Percentiles rank a stretch among this genome's conserved stretches.
phyloP scores from a whole-genome alignment of 208 protist species.

The Trichomonas tenax region DNA sequence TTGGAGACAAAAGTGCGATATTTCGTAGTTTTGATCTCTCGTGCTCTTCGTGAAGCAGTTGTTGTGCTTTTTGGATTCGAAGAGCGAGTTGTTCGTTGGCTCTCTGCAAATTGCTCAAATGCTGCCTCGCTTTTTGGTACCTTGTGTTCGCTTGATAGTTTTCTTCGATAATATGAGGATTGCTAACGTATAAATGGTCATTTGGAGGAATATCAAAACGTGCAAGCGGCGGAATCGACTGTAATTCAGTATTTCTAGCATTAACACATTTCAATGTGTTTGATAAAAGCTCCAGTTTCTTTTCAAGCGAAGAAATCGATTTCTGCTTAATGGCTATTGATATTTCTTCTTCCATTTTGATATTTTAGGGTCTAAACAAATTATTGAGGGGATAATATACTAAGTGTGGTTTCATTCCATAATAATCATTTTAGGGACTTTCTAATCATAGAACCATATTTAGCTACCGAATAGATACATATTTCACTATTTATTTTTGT shows the following conservation, averaged over 20 bases:
- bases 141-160: not conserved
- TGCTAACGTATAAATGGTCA: not conserved
- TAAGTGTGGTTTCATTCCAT: too few species aligned
- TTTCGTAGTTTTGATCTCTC: not conserved
- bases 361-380: not conserved
- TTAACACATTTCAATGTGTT: not conserved
- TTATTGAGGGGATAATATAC: not conserved
- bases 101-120: not conserved
- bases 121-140: not conserved
- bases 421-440: too few species aligned
- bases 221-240: not conserved
- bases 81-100: not conserved
- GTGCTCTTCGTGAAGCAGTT: not conserved
- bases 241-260: not conserved
- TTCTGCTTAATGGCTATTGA: not conserved
- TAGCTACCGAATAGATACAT: too few species aligned
- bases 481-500: too few species aligned
- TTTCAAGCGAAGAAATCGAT: not conserved
- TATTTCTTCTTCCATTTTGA: not conserved
- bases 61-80: not conserved
- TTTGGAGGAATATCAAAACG: not conserved
- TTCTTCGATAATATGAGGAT: not conserved
- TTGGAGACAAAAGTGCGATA: not conserved
- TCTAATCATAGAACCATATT: too few species aligned
- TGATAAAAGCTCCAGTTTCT: not conserved